Evolutionary conservation across 2,329 filamentous ascomycete species (phyloP).

Genomic region (Fusarium marasasianum): DNA sequence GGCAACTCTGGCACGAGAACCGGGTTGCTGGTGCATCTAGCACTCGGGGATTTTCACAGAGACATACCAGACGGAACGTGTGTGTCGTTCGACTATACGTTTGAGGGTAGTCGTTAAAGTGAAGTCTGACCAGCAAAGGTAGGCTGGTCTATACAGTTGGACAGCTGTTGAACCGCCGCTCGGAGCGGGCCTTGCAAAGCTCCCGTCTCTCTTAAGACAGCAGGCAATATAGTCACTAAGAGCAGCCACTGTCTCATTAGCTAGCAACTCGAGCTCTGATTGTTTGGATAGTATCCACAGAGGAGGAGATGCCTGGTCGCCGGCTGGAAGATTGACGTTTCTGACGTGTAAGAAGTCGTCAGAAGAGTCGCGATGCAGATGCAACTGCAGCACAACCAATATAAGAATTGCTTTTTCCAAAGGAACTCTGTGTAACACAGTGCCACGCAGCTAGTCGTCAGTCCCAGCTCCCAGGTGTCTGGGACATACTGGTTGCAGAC

Average conservation of each 20-base stretch:
- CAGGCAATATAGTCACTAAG: conserved; percentile 4
- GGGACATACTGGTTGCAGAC: conserved; percentile 11
- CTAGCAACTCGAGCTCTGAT: conserved; percentile 11
- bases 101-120: neutral
- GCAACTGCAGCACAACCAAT: conserved; percentile 2
- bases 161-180: conserved; percentile 1
- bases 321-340: conserved; percentile 1
- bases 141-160: neutral
- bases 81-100: neutral
- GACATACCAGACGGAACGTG: neutral
- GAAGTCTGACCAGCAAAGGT: neutral
- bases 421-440: neutral
- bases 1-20: neutral
- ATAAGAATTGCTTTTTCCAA: conserved; percentile 16
- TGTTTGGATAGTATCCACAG: conserved; percentile 26
- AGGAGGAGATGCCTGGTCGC: neutral
- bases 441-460: neutral
- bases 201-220: conserved; percentile 5
- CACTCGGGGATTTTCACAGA: neutral
- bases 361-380: neutral
- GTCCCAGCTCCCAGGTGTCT: conserved; percentile 13
- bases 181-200: conserved; percentile 29
- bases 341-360: neutral
- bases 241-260: conserved; percentile 26
- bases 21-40: neutral